Conservation (phyloP, 2,329 filamentous ascomycete species). For the Fusarium lateritium region DNA sequence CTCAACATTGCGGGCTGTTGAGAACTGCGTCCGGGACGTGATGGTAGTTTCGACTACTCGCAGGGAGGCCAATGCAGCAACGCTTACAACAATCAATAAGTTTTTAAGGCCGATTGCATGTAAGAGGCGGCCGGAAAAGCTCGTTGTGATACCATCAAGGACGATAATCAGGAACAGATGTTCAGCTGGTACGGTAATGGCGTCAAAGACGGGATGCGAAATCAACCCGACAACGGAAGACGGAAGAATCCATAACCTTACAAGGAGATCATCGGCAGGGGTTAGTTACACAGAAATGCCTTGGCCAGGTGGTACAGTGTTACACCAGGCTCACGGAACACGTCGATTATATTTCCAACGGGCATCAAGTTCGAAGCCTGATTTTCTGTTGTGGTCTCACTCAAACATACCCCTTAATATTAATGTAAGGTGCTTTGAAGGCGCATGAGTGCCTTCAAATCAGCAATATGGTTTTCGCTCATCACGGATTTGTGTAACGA, state of each 20-base stretch:
- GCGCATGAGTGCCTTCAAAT: slow-evolving; percentile 9
- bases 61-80: background rate
- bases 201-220: background rate
- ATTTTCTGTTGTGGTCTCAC: slow-evolving; percentile 3
- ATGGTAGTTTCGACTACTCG: background rate
- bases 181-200: slow-evolving; percentile 3
- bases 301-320: slow-evolving; percentile 8
- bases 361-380: slow-evolving; percentile 14
- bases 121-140: slow-evolving; percentile 11
- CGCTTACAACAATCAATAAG: background rate
- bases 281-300: slow-evolving; percentile 1
- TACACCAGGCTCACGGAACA: slow-evolving; percentile 8
- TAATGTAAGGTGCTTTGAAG: background rate
- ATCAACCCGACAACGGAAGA: background rate
- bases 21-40: background rate
- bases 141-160: slow-evolving; percentile 12
- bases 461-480: slow-evolving; percentile 6
- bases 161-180: slow-evolving; percentile 25
- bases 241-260: background rate
- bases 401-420: background rate
- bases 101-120: slow-evolving; percentile 10
- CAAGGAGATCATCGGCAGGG: background rate
- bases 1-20: slow-evolving; percentile 1
- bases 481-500: slow-evolving; percentile 15
- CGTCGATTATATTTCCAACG: slow-evolving; percentile 13